These are phyloP conservation scores for Colletotrichum camelliae DNA, from an alignment of 2,329 filamentous ascomycete genomes.

Conservation along the genomic window DNA sequence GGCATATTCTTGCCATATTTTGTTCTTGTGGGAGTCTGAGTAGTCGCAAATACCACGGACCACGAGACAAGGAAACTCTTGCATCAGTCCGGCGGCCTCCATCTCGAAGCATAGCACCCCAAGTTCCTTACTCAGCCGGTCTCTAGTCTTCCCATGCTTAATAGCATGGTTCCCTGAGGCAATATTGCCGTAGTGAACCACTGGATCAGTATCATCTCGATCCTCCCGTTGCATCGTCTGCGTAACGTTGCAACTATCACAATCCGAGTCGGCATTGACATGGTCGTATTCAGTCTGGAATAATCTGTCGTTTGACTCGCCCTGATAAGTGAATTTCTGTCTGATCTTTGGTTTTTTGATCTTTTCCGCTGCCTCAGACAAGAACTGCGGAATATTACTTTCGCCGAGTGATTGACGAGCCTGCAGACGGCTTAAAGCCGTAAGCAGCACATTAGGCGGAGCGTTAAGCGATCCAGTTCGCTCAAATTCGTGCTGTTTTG, in stretches of 20 bases:
- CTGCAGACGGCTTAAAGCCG: background rate
- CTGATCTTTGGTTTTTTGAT: background rate
- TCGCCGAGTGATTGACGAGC: background rate
- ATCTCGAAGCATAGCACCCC: constrained; percentile 26
- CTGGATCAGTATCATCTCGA: background rate
- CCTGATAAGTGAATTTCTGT: background rate
- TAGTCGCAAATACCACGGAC: constrained; percentile 36
- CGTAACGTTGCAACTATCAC: background rate
- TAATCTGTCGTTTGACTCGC: background rate
- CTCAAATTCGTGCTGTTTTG: background rate
- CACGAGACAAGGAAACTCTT: constrained; percentile 27
- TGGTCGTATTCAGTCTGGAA: background rate
- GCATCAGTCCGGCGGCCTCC: constrained; percentile 25
- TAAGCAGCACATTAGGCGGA: background rate
- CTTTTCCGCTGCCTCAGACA: background rate
- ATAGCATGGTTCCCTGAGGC: constrained; percentile 28
- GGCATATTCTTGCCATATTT: constrained; percentile 28
- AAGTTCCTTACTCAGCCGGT: background rate
- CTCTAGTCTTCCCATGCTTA: constrained; percentile 17
- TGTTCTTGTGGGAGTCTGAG: constrained; percentile 31
- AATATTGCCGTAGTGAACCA: constrained; percentile 28
- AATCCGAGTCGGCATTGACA: background rate
- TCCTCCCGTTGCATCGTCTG: background rate
- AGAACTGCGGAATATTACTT: background rate
- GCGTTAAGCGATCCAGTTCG: background rate